Conservation (phyloP, 805 yeast genomes). For the Ogataea sp. region DNA sequence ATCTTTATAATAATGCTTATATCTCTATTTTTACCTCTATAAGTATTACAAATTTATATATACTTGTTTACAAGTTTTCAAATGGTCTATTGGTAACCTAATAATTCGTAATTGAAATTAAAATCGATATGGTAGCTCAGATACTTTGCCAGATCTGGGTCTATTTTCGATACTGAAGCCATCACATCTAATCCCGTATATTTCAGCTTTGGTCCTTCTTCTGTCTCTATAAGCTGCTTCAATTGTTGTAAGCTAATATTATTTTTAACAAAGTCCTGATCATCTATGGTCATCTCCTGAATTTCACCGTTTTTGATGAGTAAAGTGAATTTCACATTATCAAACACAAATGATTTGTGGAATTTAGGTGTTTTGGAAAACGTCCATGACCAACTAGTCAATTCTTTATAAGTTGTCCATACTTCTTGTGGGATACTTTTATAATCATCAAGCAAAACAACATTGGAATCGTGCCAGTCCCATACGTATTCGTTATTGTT, state of each 20-base stretch:
- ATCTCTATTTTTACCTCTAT: too few relatives aligned
- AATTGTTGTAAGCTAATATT: too few relatives aligned
- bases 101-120: slow-evolving; percentile 6
- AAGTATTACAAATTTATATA: too few relatives aligned
- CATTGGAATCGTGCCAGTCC: too few relatives aligned
- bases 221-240: too few relatives aligned
- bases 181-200: too few relatives aligned
- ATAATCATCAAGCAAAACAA: slow-evolving; percentile 17
- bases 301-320: slow-evolving; percentile 46
- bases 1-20: too few relatives aligned
- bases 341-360: slow-evolving; percentile 25
- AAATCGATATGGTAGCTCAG: slow-evolving; percentile 23
- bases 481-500: slow-evolving; percentile 22
- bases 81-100: too few relatives aligned
- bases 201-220: too few relatives aligned
- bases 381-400: slow-evolving; percentile 64
- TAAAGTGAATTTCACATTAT: slow-evolving; percentile 20
- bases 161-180: too few relatives aligned
- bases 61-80: too few relatives aligned
- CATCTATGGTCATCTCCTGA: slow-evolving; percentile 6
- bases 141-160: slow-evolving; percentile 7
- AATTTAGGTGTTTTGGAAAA: slow-evolving; percentile 75
- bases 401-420: slow-evolving; percentile 24
- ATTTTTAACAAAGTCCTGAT: too few relatives aligned
- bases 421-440: slow-evolving; percentile 31